Base-by-base conservation (phyloP, 352 stramenopile species). In the Globisporangium paddicum region DNA sequence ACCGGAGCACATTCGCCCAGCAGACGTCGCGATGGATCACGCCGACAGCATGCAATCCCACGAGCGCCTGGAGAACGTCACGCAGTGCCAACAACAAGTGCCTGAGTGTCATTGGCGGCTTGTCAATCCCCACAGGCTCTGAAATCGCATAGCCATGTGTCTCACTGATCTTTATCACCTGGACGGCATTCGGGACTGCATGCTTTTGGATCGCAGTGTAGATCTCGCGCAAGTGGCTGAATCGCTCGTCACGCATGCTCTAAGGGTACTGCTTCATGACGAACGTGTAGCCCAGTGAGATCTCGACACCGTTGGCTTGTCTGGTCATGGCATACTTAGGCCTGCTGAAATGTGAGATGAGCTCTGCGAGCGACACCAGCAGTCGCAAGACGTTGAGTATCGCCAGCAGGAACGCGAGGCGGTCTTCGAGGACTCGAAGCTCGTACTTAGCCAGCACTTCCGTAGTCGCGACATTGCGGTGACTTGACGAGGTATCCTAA, bases 61-160 rank as follows among this genome's bases (percentile, higher is more conserved):
- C n/a, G n/a, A n/a, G n/a, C n/a, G n/a, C n/a, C n/a, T n/a, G n/a
- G n/a, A n/a, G n/a, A n/a, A n/a, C n/a, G n/a, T n/a, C n/a, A n/a
- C n/a, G n/a, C n/a, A n/a, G n/a, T n/a, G n/a, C n/a, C n/a, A n/a
- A n/a, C n/a, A n/a, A n/a, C n/a, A n/a, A n/a, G n/a, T n/a, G n/a
- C n/a, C n/a, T n/a, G n/a, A n/a, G n/a, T n/a, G n/a, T n/a, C n/a
- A n/a, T n/a, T n/a, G n/a, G n/a, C n/a, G n/a, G n/a, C n/a, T n/a
- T n/a, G n/a, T n/a, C n/a, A n/a, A n/a, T n/a, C n/a, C n/a, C n/a
- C n/a, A n/a, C n/a, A 2, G 60, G 52, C 51, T 35, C 50, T 5
- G 62, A 54, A 35, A 57, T 21, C 4, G 57, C 52, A 52, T 56
- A 30, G 41, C 46, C 52, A 11, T 50, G 60, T 53, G 53, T 67